Evolutionary conservation across 495 filamentous ascomycete genomes (phyloP), one percentile per base, ranked within the genome.

Genomic region (Hypoxylon subgilvum): DNA sequence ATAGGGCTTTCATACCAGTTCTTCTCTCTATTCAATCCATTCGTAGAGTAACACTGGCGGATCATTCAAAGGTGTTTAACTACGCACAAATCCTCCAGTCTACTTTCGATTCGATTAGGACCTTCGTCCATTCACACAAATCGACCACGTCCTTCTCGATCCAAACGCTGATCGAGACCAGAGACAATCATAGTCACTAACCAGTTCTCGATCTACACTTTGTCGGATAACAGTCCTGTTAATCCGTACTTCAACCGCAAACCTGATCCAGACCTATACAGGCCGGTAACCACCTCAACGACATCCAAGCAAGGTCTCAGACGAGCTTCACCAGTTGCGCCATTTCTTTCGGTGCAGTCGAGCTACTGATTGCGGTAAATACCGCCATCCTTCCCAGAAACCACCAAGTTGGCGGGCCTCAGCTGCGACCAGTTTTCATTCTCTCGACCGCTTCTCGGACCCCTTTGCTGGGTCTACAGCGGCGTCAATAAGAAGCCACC

Each of bases 331-430:
- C 40, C 21, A 60, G 54, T 50, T 62, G 65, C 57, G 57, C 51
- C 52, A 68, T 63, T 68, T 61, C 53, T 52, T 54, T 43, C 48
- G 52, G 30, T 54, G 54, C 57, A 2, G 27, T 46, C 54, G 46
- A 49, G 31, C 49, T 49, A 25, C 54, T 57, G 32, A 31, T 47
- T 49, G 66, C 63, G 67, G 67, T 53, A 60, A 62, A 60, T 63
- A 61, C 61, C 63, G 61, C 69, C 27, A 48, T 46, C 35, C 13
- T 65, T n/a, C 12, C 34, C 21, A 22, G 42, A 67, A 70, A 70
- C 61, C 84, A 88, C 83, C 93, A 97, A 96, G 86, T 96, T 98
- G 94, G 94, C 94, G 92, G 92, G 88, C 79, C 82, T 86, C 84
- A 86, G 76, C 75, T 81, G 80, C 74, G 74, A 79, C 72, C 76